Conservation (phyloP, 2,329 filamentous ascomycete species). For the Colletotrichum liaoningense region DNA sequence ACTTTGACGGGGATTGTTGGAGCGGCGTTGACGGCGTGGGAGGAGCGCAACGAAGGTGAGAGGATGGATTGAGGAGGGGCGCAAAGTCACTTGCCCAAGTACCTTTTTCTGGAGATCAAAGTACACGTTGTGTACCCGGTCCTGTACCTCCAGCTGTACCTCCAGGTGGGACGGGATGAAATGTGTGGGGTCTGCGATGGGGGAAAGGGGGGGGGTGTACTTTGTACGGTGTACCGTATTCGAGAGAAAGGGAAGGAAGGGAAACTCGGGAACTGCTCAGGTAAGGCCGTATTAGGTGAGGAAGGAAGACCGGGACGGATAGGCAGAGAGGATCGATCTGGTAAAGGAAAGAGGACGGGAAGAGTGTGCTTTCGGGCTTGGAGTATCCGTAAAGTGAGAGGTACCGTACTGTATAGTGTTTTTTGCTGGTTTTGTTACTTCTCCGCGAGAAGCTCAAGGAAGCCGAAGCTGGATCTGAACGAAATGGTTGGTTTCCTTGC, state of each 20-base stretch:
- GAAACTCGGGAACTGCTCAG: neutral
- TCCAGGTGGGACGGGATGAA: slow-evolving; percentile 7
- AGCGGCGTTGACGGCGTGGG: neutral
- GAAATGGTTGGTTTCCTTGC: neutral
- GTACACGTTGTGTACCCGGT: slow-evolving; percentile 7
- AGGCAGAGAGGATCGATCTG: neutral
- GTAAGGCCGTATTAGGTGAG: neutral
- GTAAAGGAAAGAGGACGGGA: neutral
- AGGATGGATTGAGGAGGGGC: neutral
- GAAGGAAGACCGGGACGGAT: neutral
- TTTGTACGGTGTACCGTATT: neutral
- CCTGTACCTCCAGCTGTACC: too few species aligned
- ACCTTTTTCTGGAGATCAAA: slow-evolving; percentile 32
- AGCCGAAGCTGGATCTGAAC: neutral
- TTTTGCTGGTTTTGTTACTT: neutral
- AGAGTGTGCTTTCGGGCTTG: neutral
- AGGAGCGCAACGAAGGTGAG: too few species aligned
- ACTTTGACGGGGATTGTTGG: slow-evolving; percentile 4
- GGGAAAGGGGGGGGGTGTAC: neutral
- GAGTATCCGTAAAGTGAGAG: neutral
- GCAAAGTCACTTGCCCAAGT: slow-evolving; percentile 20
- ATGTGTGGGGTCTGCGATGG: neutral
- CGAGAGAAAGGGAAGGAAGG: neutral
- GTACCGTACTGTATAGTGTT: neutral
- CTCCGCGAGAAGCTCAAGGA: neutral